Base-by-base conservation (phyloP, 73 alveolate genomes). In the Paramecium caudatum region DNA sequence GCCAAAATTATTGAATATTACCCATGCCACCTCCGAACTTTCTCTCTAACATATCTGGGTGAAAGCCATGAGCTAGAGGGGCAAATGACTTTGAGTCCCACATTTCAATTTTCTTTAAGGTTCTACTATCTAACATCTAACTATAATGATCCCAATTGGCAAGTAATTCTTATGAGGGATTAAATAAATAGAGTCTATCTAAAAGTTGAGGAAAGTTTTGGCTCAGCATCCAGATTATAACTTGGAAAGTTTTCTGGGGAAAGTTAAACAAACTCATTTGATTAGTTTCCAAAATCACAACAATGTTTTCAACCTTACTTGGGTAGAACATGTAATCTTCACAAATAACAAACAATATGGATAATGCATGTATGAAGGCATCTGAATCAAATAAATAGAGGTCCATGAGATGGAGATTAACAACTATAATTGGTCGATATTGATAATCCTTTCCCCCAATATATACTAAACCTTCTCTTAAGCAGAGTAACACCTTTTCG, bases 1-100 rank as follows among this genome's bases (percentile, higher is more conserved):
- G 32, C 88, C 88, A 74, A 74, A 15, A 43, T 74, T 74, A 21
- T 5, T 19, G 12, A 1, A 74, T 41, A 74, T 74, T 39, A 6
- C 69, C 69, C 88, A 74, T 74, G 0, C 88, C 88, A 9, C 88
- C 88, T 17, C 88, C 88, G 43, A 74, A 74, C 43, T 47, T 74
- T 7, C 39, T 45, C 43, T 74, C 88, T 2, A 74, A 7, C 88
- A 74, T 74, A 41, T 74, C 88, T 41, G 88, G 88, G 43, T 74
- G 62, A 74, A 74, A 74, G 3, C 88, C 88, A 74, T 74, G 88
- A 74, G 88, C 88, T 5, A 74, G 88, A 16, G 88, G 88, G 15
- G 88, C 62, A 21, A 74, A 74, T 9, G 88, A 37, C 32, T 74
- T 74, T 5, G 88, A 74, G 16, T 74, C 88, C 88, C 88, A 74